Percentiles rank a stretch among this genome's conserved stretches.
Evolutionary conservation across 106 monocot genomes (phyloP).

Genomic region (Dioscorea zingiberensis): DNA sequence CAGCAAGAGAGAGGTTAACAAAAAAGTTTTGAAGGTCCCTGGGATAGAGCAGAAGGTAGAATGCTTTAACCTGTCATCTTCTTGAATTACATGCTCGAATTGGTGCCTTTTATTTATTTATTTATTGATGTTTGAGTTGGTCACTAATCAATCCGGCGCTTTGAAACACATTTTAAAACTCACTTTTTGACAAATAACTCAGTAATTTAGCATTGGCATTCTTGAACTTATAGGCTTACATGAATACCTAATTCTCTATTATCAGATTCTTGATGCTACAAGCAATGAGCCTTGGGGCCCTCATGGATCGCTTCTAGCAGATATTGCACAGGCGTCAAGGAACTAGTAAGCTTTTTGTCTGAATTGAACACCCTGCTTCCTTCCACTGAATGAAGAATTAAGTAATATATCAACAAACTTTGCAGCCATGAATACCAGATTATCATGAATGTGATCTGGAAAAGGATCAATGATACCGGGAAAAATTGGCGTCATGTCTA

Average conservation of each 20-base stretch:
- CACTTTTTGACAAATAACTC: too few species aligned
- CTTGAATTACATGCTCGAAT: not conserved
- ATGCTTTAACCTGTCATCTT: not conserved
- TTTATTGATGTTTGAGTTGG: too few species aligned
- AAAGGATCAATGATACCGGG: slow-evolving; percentile 92
- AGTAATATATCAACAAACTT: slow-evolving; percentile 2
- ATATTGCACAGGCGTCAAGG: slow-evolving; percentile 82
- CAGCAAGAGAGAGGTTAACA: slow-evolving; percentile 97
- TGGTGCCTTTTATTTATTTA: too few species aligned
- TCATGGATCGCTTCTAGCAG: slow-evolving; percentile 86
- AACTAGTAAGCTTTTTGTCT: slow-evolving; percentile 53
- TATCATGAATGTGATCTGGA: slow-evolving; percentile 91
- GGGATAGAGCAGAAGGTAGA: slow-evolving; percentile 88
- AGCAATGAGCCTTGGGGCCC: slow-evolving; percentile 99
- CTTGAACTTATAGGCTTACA: too few species aligned
- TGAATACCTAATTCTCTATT: not conserved
- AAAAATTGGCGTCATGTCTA: slow-evolving; percentile 99
- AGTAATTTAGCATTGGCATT: too few species aligned
- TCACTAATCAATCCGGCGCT: too few species aligned
- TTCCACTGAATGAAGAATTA: not conserved
- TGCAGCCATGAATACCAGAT: slow-evolving; percentile 94
- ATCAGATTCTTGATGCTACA: slow-evolving; percentile 95
- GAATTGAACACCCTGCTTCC: not conserved
- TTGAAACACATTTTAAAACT: too few species aligned
- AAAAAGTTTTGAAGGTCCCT: slow-evolving; percentile 90